These are phyloP conservation scores for Actinomortierella wolfii DNA, from an alignment of 371 early-diverging fungal genomes.

Conservation along the genomic window DNA sequence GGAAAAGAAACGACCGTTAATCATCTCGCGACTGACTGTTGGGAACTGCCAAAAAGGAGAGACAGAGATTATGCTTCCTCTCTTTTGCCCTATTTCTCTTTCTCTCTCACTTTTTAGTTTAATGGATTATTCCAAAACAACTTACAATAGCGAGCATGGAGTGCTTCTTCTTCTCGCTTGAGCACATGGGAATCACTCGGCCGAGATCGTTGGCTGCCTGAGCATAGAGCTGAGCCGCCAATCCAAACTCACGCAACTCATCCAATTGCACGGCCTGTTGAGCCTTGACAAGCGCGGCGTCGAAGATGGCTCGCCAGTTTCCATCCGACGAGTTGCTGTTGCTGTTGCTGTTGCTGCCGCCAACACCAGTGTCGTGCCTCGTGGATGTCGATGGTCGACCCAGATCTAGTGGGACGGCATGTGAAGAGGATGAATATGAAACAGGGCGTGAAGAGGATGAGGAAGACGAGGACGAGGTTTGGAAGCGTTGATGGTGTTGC, in stretches of 20 bases:
- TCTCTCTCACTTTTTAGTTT: no score
- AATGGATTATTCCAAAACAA: no score
- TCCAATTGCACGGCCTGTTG: constrained; percentile 47
- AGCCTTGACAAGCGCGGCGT: constrained; percentile 43
- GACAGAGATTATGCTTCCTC: no score
- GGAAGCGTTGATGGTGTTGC: constrained; percentile 15
- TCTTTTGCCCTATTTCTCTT: no score
- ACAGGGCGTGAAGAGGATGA: constrained; percentile 31
- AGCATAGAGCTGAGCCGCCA: constrained; percentile 43
- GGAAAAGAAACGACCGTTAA: no score
- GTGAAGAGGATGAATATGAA: constrained; percentile 27
- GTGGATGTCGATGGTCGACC: constrained; percentile 8
- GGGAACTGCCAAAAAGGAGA: no score
- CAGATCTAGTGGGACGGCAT: constrained; percentile 19
- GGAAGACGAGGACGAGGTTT: constrained; percentile 6
- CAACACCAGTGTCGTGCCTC: constrained; percentile 3
- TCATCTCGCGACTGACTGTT: no score
- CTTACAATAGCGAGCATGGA: constrained; percentile 47
- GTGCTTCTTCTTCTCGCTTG: constrained; percentile 46
- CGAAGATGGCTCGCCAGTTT: constrained; percentile 40
- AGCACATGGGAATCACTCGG: constrained; percentile 45
- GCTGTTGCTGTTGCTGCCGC: background rate
- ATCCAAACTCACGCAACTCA: constrained; percentile 32
- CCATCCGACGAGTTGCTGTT: constrained; percentile 17
- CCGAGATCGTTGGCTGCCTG: constrained; percentile 47